Evolutionary conservation across 208 protist species (phyloP), one percentile per base, ranked within the genome.

Genomic region (Vickermania spadyakhi): DNA sequence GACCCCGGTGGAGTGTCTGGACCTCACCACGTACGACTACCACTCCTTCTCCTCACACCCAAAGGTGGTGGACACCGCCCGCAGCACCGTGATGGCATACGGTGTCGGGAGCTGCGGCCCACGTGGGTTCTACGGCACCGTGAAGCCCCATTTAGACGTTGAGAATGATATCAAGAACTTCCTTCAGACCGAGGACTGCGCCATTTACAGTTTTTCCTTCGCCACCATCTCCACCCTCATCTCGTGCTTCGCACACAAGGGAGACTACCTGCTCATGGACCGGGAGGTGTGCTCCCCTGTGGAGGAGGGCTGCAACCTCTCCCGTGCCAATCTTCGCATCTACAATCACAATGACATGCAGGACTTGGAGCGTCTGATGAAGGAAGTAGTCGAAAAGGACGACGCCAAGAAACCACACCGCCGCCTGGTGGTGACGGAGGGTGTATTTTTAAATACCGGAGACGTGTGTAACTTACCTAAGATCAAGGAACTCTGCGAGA

Each of bases 41-140:
- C 84, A 98, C 51, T 94, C 89, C 62, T 86, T 98, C 63, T 85
- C 93, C 22, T 89, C 84, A 22, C 53, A 97, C 61, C 73, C 77
- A 1, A 72, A 85, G 28, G 65, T 97, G 36, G 58, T 91, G 28
- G 80, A 84, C 26, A 70, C 81, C n/a, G 90, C 91, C 14, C 75
- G 84, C n/a, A 52, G 77, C 2, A 84, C 90, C 1, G 80, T 98
- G 36, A 63, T 82, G 55, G 89, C 96, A 22, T 98, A 99, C 69
- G 97, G 97, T 63, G 94, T 97, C 18, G 97, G 97, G 26, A 96
- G 95, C 41, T 99, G 97, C 77, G 97, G 97, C 11, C 97, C 97
- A 14, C 81, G 97, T 56, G 94, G 94, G 56, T 99, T 99, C 73
- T 99, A 99, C 72, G 97, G 97, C 52, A 98, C 97, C 2, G 88